These are phyloP conservation scores for Fusarium kyushuense DNA, from an alignment of 2,329 filamentous ascomycete genomes.

Conservation along the genomic window DNA sequence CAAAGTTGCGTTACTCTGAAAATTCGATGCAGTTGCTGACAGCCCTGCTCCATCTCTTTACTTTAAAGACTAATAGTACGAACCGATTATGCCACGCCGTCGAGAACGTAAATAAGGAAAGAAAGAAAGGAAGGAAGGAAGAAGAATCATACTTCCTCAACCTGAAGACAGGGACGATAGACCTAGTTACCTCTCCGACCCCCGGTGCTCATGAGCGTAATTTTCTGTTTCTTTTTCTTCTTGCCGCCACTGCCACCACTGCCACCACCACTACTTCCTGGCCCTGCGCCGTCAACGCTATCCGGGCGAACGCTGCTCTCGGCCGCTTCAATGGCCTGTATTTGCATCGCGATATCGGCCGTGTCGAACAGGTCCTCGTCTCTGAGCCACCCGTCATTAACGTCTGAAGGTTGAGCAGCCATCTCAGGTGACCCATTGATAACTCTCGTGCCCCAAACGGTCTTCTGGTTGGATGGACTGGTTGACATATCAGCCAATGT, in stretches of 20 bases:
- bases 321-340: conserved; percentile 65
- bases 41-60: conserved; percentile 9
- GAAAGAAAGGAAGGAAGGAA: too few species aligned
- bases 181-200: conserved; percentile 61
- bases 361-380: conserved; percentile 78
- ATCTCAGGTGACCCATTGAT: conserved; percentile 71
- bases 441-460: conserved; percentile 91
- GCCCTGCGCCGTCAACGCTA: conserved; percentile 34
- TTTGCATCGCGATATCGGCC: conserved; percentile 70
- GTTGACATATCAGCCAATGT: conserved; percentile 82
- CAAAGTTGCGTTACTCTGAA: background rate
- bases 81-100: conserved; percentile 8
- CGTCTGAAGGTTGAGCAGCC: conserved; percentile 47
- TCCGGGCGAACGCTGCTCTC: conserved; percentile 42
- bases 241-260: conserved; percentile 59
- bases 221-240: conserved; percentile 80
- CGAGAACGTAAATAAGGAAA: background rate
- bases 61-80: conserved; percentile 2
- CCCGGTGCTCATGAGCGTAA: conserved; percentile 77
- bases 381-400: conserved; percentile 86
- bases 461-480: conserved; percentile 79
- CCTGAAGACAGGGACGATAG: conserved; percentile 11
- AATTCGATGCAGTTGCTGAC: conserved; percentile 11
- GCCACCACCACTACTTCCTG: conserved; percentile 42
- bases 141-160: background rate